phyloP scores from a whole-genome alignment of 2,329 filamentous ascomycete species.

The Scolecobasidium constrictum region DNA sequence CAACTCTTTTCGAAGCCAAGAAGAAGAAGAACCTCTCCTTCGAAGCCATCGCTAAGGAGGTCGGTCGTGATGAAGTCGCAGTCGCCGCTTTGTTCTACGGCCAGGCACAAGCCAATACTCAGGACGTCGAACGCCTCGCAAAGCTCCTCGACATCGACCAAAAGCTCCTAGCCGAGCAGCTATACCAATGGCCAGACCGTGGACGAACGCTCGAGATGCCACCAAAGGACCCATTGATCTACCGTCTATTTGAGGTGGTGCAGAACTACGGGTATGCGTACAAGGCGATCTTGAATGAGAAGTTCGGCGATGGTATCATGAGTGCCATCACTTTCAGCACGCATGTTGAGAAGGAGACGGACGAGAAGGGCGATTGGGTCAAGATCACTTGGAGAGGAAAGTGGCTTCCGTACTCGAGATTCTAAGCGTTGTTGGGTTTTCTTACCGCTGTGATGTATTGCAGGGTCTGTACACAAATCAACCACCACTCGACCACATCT shows the following conservation, averaged over 20 bases:
- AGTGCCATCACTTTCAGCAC: constrained; percentile 87
- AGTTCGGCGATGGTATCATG: constrained; percentile 77
- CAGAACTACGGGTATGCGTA: constrained; percentile 97
- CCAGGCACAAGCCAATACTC: constrained; percentile 60
- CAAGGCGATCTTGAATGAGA: constrained; percentile 92
- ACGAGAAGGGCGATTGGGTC: constrained; percentile 75
- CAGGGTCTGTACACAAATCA: too few species aligned
- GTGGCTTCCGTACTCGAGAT: constrained; percentile 53
- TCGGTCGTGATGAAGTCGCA: constrained; percentile 73
- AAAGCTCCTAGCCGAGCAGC: constrained; percentile 46
- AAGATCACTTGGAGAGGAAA: constrained; percentile 76
- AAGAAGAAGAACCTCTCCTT: constrained; percentile 65
- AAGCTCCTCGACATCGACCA: constrained; percentile 51
- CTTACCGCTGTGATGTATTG: too few species aligned
- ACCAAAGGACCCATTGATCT: constrained; percentile 76
- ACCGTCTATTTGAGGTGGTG: constrained; percentile 84
- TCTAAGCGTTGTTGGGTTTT: constrained; percentile 20
- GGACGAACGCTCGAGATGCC: constrained; percentile 74
- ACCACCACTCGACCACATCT: too few species aligned
- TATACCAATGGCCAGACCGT: constrained; percentile 63
- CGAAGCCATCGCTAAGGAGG: constrained; percentile 60
- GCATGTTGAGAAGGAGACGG: constrained; percentile 87
- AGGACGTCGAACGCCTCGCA: constrained; percentile 59
- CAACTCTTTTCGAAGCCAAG: constrained; percentile 72
- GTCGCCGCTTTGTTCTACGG: constrained; percentile 87